Evolutionary conservation across 2,329 filamentous ascomycete genomes (phyloP).

Genomic region (Fusarium avenaceum): DNA sequence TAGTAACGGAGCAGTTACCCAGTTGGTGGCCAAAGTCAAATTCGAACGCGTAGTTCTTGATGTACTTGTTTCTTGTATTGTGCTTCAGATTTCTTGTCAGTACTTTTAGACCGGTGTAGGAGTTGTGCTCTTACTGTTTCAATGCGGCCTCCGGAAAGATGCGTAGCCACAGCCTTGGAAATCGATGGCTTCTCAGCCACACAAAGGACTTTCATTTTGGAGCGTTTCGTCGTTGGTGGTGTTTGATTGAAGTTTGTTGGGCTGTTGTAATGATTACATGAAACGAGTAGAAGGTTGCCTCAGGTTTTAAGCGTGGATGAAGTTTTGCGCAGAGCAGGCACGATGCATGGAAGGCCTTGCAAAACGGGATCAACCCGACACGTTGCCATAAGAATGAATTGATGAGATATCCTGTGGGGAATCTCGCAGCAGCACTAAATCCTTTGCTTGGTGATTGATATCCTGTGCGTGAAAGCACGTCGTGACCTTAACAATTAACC

Average conservation of each 20-base stretch:
- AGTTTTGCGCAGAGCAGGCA: conserved; percentile 27
- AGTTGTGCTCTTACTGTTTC: conserved; percentile 71
- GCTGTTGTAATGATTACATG: conserved; percentile 15
- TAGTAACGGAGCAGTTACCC: conserved; percentile 87
- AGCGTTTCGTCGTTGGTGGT: neutral
- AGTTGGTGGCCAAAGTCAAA: conserved; percentile 87
- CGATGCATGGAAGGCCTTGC: conserved; percentile 19
- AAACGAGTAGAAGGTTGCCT: conserved; percentile 27
- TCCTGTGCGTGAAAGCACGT: neutral
- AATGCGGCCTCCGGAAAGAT: conserved; percentile 83
- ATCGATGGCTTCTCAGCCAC: conserved; percentile 86
- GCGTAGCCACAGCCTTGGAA: conserved; percentile 90
- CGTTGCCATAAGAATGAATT: conserved; percentile 22
- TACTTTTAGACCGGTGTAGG: neutral
- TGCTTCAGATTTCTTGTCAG: conserved; percentile 63
- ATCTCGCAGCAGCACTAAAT: conserved; percentile 4
- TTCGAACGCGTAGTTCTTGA: conserved; percentile 94
- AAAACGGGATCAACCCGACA: conserved; percentile 20
- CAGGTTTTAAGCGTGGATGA: conserved; percentile 23
- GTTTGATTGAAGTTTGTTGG: neutral
- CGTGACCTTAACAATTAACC: conserved; percentile 3
- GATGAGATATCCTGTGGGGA: conserved; percentile 24
- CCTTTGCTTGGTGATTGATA: neutral
- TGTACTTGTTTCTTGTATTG: conserved; percentile 78
- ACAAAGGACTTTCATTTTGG: conserved; percentile 66